A percentile compares a stretch with the other conserved stretches of the same genome.
phyloP scores from a whole-genome alignment of 1,284 basidiomycete species.

The Ganoderma meredithae region DNA sequence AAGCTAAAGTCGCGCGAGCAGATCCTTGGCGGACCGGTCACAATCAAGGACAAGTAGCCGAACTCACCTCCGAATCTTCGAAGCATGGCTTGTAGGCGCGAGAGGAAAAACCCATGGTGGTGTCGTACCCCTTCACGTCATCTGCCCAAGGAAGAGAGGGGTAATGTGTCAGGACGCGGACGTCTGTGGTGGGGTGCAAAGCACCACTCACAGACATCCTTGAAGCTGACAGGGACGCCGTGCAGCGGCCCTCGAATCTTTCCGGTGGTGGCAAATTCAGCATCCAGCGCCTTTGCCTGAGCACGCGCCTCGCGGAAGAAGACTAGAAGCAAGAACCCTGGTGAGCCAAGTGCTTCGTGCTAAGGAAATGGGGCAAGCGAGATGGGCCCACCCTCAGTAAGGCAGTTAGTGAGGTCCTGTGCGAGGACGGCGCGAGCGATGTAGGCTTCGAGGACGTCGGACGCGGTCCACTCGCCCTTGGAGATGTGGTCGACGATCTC shows the following conservation, averaged over 20 bases:
- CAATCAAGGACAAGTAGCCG: background rate
- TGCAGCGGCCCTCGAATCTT: conserved; percentile 76
- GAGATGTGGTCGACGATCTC: conserved; percentile 69
- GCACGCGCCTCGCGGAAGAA: conserved; percentile 72
- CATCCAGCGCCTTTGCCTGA: conserved; percentile 70
- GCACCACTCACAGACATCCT: conserved; percentile 66
- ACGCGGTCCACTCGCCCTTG: conserved; percentile 75
- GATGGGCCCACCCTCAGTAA: conserved; percentile 72
- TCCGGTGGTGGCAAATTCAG: conserved; percentile 66
- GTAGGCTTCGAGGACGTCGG: conserved; percentile 75
- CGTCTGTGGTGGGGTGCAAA: background rate
- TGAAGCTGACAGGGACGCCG: conserved; percentile 83
- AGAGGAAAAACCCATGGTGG: conserved; percentile 77
- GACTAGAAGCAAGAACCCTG: conserved; percentile 50
- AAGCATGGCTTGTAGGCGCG: conserved; percentile 67
- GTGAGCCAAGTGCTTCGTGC: background rate
- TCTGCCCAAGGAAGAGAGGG: conserved; percentile 33
- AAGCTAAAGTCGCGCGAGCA: background rate
- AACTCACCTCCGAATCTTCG: conserved; percentile 64
- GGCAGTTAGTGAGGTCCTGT: conserved; percentile 74
- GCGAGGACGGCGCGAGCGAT: conserved; percentile 71
- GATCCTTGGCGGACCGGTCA: background rate
- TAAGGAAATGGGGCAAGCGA: background rate
- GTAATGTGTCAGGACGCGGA: conserved; percentile 12
- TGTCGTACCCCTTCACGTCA: conserved; percentile 71